Percentiles rank a stretch among this genome's conserved stretches.
Evolutionary conservation across 1,139 yeast species (phyloP).

Genomic region (Protomyces gravidus): DNA sequence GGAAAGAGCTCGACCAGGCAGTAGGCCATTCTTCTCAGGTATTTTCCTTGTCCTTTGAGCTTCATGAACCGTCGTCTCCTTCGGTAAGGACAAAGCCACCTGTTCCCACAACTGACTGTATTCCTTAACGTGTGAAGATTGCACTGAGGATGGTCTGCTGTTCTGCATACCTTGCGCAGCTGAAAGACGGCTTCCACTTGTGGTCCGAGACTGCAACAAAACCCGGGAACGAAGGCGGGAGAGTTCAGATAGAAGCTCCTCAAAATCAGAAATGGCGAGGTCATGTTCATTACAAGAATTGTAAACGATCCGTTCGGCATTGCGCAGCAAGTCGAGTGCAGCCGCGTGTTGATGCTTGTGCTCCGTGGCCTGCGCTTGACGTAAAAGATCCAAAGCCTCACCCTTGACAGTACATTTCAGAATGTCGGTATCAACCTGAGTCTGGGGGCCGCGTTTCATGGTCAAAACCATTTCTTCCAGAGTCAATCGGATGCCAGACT

Average conservation of each 20-base stretch:
- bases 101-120: background rate
- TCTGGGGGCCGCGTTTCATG: background rate
- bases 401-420: background rate
- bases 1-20: too few species aligned
- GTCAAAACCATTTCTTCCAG: background rate
- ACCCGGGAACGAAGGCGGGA: background rate
- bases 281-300: background rate
- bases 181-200: too few species aligned
- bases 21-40: too few species aligned
- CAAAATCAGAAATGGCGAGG: background rate
- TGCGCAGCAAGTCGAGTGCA: background rate
- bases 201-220: background rate
- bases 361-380: background rate
- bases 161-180: background rate
- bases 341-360: background rate
- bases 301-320: background rate
- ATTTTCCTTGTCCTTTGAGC: too few species aligned
- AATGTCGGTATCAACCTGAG: background rate
- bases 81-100: background rate
- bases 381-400: background rate
- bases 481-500: background rate
- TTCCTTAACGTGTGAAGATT: background rate
- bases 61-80: background rate
- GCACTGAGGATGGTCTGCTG: background rate
- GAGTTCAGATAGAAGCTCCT: background rate